Conservation (phyloP, 208 protist genomes). For the Wallacemonas rigidus region DNA sequence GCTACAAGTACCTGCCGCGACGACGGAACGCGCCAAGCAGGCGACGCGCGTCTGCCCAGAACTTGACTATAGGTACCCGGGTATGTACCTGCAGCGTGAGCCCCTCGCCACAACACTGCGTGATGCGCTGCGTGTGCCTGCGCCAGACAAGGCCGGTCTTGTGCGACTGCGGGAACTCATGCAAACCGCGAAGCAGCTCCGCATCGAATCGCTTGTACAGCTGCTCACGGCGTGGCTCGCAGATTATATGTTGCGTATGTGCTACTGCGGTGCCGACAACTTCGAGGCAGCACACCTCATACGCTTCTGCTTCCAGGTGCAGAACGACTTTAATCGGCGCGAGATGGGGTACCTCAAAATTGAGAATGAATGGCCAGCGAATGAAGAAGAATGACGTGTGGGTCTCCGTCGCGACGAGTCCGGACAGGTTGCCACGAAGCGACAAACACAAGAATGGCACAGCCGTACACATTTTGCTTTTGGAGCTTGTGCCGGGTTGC, state of each 20-base stretch:
- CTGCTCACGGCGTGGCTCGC: slow-evolving; percentile 70
- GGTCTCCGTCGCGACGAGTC: no score
- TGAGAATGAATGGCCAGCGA: slow-evolving; percentile 86
- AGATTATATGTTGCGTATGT: slow-evolving; percentile 63
- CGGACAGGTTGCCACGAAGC: no score
- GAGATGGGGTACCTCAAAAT: slow-evolving; percentile 79
- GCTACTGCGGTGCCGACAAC: slow-evolving; percentile 61
- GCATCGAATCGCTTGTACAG: slow-evolving; percentile 52
- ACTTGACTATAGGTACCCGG: slow-evolving; percentile 56
- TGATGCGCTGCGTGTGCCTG: slow-evolving; percentile 30
- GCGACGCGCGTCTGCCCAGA: slow-evolving; percentile 40
- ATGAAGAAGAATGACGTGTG: slow-evolving; percentile 48
- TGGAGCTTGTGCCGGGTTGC: no score
- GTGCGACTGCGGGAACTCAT: slow-evolving; percentile 40
- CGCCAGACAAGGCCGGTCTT: slow-evolving; percentile 41
- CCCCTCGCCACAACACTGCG: slow-evolving; percentile 6
- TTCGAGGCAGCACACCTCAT: slow-evolving; percentile 76
- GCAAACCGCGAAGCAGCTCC: slow-evolving; percentile 45
- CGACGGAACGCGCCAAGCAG: slow-evolving; percentile 21
- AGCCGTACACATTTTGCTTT: no score
- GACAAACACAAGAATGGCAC: no score
- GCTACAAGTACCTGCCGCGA: slow-evolving; percentile 39
- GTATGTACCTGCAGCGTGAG: slow-evolving; percentile 24
- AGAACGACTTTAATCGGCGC: slow-evolving; percentile 61
- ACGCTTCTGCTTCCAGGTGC: slow-evolving; percentile 61